Evolutionary conservation across 2,329 filamentous ascomycete species (phyloP).

Genomic region (Triangularia setosa): DNA sequence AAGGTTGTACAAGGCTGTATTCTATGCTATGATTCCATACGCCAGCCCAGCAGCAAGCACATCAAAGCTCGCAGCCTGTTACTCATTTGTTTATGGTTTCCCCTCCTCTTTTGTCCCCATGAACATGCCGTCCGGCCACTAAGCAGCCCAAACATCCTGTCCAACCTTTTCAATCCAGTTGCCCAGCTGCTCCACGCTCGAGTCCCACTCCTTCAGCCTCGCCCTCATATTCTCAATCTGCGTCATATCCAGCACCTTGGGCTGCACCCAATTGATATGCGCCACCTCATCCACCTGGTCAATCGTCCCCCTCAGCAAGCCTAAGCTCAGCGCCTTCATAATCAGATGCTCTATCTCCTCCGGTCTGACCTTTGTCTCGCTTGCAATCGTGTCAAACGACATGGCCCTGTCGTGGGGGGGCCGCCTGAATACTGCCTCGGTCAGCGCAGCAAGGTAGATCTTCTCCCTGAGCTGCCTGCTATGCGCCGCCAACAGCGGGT

Average conservation of each 20-base stretch:
- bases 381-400: slow-evolving; percentile 81
- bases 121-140: neutral
- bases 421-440: slow-evolving; percentile 92
- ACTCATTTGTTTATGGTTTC: neutral
- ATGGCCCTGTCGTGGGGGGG: slow-evolving; percentile 94
- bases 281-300: slow-evolving; percentile 95
- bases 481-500: slow-evolving; percentile 75
- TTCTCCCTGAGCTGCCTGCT: slow-evolving; percentile 88
- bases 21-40: neutral
- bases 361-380: slow-evolving; percentile 86
- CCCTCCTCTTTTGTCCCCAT: neutral
- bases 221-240: slow-evolving; percentile 92
- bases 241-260: slow-evolving; percentile 91
- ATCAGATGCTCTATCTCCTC: slow-evolving; percentile 96
- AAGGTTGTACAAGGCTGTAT: neutral
- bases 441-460: slow-evolving; percentile 93
- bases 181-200: slow-evolving; percentile 89
- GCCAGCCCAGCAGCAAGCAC: neutral
- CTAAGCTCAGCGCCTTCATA: slow-evolving; percentile 97
- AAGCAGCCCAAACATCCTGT: slow-evolving; percentile 83
- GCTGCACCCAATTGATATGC: slow-evolving; percentile 97
- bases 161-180: slow-evolving; percentile 95
- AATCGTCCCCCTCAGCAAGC: slow-evolving; percentile 84
- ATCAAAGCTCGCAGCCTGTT: neutral
- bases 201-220: slow-evolving; percentile 89